phyloP scores from a whole-genome alignment of 768 basidiomycete species.

The Kwoniella botswanensis region DNA sequence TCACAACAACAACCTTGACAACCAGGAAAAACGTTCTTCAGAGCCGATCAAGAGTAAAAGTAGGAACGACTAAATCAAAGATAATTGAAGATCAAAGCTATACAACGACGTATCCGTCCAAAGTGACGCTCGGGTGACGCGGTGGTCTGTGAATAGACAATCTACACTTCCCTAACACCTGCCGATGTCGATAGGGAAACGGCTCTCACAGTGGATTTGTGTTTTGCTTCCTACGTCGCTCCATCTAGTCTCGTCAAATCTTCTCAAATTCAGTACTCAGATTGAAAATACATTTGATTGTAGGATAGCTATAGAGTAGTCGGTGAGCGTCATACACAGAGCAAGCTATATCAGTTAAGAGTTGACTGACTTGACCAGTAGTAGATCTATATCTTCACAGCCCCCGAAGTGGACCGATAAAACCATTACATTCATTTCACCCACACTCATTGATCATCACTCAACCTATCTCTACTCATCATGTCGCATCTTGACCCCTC shows the following conservation, averaged over 20 bases:
- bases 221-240: not conserved
- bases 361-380: not conserved
- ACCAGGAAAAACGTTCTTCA: not conserved
- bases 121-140: not conserved
- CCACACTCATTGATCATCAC: not conserved
- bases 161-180: not conserved
- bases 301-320: not conserved
- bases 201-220: not conserved
- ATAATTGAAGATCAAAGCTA: not conserved
- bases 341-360: not conserved
- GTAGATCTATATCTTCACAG: not conserved
- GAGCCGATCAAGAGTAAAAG: not conserved
- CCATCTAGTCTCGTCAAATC: not conserved
- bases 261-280: not conserved
- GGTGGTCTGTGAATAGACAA: not conserved
- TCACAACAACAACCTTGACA: not conserved
- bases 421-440: not conserved
- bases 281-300: not conserved
- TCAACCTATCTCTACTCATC: not conserved
- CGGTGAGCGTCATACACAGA: not conserved
- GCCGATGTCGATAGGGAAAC: not conserved
- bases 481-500: constrained; percentile 14
- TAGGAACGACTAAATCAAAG: not conserved
- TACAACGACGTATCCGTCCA: not conserved
- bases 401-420: not conserved